These are phyloP conservation scores for Sequoiadendron giganteum DNA, from an alignment of 75 land plant species.

Conservation along the genomic window DNA sequence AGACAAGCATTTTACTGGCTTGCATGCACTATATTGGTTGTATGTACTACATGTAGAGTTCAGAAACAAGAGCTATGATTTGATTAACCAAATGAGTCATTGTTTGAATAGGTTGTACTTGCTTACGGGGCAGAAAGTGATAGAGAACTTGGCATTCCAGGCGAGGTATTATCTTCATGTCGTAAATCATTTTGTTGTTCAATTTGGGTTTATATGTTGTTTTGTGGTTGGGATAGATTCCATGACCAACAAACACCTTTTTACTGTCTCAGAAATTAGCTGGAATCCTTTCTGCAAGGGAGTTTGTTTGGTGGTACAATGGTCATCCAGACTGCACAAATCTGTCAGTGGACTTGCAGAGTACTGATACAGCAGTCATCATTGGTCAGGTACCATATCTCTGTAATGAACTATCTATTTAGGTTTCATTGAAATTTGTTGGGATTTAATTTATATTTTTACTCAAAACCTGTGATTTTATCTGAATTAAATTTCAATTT, in stretches of 20 bases:
- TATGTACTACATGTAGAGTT: not conserved
- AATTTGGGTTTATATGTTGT: not conserved
- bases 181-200: not conserved
- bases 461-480: too few relatives aligned
- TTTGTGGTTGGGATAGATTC: constrained; percentile 4
- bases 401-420: not conserved
- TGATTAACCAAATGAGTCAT: not conserved
- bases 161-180: constrained; percentile 57
- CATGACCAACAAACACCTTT: not conserved
- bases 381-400: constrained; percentile 77
- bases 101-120: constrained; percentile 76
- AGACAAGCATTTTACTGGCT: not conserved
- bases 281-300: constrained; percentile 91
- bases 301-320: constrained; percentile 99
- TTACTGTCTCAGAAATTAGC: constrained; percentile 44
- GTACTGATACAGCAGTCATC: constrained; percentile 83
- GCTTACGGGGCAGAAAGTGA: constrained; percentile 99
- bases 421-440: not conserved
- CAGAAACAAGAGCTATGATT: not conserved
- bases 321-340: constrained; percentile 90
- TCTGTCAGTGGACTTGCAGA: constrained; percentile 64
- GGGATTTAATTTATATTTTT: too few relatives aligned
- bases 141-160: constrained; percentile 69
- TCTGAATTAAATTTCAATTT: too few relatives aligned
- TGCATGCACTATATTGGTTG: not conserved